Conservation (phyloP, 352 stramenopile genomes). For the Phytophthora quininea region DNA sequence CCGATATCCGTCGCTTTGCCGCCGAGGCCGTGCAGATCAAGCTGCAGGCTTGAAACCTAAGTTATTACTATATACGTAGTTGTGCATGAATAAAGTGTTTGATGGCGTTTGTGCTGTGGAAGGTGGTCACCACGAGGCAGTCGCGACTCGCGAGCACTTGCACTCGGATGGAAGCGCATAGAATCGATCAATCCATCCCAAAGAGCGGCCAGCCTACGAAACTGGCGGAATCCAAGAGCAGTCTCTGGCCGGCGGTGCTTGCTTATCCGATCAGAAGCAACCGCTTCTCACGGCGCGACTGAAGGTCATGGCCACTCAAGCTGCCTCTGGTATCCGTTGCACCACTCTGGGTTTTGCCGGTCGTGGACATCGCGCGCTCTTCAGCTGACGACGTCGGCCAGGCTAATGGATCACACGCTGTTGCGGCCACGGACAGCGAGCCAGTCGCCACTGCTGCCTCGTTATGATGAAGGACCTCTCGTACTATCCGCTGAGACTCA, state of each 20-base stretch:
- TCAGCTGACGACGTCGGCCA: not conserved
- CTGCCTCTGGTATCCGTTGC: not conserved
- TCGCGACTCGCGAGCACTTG: too few relatives aligned
- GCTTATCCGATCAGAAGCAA: slow-evolving; percentile 24
- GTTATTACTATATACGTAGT: not conserved
- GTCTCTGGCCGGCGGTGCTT: slow-evolving; percentile 18
- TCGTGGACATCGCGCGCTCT: not conserved
- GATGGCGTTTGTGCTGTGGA: too few relatives aligned
- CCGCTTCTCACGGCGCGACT: too few relatives aligned
- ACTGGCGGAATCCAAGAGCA: slow-evolving; percentile 7
- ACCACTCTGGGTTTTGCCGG: slow-evolving; percentile 17
- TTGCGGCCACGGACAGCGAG: slow-evolving; percentile 17
- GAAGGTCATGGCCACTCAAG: not conserved
- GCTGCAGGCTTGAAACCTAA: slow-evolving; percentile 6
- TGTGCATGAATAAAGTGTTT: not conserved
- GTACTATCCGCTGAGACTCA: not conserved
- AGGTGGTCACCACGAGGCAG: too few relatives aligned
- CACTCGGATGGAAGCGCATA: too few relatives aligned
- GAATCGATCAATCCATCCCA: not conserved
- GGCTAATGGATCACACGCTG: slow-evolving; percentile 18
- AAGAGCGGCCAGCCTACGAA: not conserved
- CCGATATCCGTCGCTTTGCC: slow-evolving; percentile 30
- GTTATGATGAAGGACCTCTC: not conserved
- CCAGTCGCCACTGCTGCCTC: slow-evolving; percentile 9
- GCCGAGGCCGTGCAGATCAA: slow-evolving; percentile 30